Percentiles rank a stretch among this genome's conserved stretches.
Evolutionary conservation across 768 basidiomycete genomes (phyloP).

Genomic region (Leccinum barrowsii): DNA sequence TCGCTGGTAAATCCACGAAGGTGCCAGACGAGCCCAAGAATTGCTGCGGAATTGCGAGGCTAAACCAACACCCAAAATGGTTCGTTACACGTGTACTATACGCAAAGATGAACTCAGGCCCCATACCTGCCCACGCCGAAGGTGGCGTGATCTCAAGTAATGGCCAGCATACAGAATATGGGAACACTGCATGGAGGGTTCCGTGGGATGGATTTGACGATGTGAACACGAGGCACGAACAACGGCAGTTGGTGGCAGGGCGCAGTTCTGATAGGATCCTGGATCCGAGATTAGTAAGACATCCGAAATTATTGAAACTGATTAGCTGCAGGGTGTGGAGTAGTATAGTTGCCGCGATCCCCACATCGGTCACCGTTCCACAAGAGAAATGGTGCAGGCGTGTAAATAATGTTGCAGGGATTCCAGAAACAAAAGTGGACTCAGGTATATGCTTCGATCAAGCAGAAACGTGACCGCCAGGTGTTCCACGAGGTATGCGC

Average conservation of each 20-base stretch:
- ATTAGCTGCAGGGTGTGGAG: neutral
- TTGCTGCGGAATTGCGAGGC: constrained; percentile 6
- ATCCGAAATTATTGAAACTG: neutral
- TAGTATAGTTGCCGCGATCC: neutral
- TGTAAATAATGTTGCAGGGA: neutral
- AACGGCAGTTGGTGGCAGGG: constrained; percentile 10
- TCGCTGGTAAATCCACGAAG: neutral
- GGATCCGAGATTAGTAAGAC: constrained; percentile 13
- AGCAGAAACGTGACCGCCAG: neutral
- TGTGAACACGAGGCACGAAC: constrained; percentile 29
- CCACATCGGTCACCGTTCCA: neutral
- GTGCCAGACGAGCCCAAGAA: neutral
- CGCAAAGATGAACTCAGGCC: constrained; percentile 16
- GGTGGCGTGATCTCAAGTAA: constrained; percentile 11
- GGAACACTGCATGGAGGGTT: constrained; percentile 8
- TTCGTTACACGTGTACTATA: constrained; percentile 18
- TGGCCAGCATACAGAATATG: constrained; percentile 5
- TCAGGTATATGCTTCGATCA: constrained; percentile 1
- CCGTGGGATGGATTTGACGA: constrained; percentile 19
- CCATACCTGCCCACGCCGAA: constrained; percentile 12
- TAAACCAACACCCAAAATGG: constrained; percentile 12
- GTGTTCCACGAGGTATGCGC: constrained; percentile 11
- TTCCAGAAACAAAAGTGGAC: neutral
- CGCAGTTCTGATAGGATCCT: constrained; percentile 4
- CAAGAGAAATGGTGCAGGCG: neutral